Evolutionary conservation across 805 yeast genomes (phyloP), one percentile per base, ranked within the genome.

Genomic region (Jamesozyma jinghongensis): DNA sequence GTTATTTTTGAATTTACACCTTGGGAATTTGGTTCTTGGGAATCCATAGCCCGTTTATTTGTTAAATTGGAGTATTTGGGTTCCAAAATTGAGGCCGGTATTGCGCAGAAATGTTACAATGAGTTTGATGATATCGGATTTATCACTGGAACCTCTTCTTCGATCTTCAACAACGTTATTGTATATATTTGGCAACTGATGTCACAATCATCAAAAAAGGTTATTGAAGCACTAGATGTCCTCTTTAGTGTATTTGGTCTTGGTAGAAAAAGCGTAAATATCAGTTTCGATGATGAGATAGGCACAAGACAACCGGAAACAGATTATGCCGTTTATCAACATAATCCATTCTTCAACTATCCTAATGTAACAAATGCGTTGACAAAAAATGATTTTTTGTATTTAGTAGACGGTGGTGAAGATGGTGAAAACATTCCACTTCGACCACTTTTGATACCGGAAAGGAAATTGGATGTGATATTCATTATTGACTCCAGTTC

Each of bases 401-500:
- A 62, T 42, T 48, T 84, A 44, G 85, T 75, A 25, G 94, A 84
- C 55, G 94, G 94, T 33, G 94, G 92, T 26, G 85, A 79, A 57
- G 90, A 83, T 56, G 67, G 69, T 7, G 86, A 81, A 58, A 81
- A 81, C 52, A 67, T 84, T 14, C 92, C 94, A 0, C 58, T 80
- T 30, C 63, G 71, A 25, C 85, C 90, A 2, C 66, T 84, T 38
- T 52, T 81, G 20, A 81, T 79, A 48, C 74, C 75, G 5, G 72
- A 73, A 34, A 68, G 92, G 47, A 58, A 66, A 16, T 66, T 81
- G 17, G 92, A 84, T 55, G 66, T 77, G 12, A 64, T 83, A 6
- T 68, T 84, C 47, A 81, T 88, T 0, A 67, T 67, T 44, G 85
- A 81, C 52, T 62, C 71, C 46, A 57, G 81, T 3, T 68, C 80